A percentile compares a stretch with the other conserved stretches of the same genome.
phyloP scores from a whole-genome alignment of 208 protist species.

The Leishmania guyanensis region DNA sequence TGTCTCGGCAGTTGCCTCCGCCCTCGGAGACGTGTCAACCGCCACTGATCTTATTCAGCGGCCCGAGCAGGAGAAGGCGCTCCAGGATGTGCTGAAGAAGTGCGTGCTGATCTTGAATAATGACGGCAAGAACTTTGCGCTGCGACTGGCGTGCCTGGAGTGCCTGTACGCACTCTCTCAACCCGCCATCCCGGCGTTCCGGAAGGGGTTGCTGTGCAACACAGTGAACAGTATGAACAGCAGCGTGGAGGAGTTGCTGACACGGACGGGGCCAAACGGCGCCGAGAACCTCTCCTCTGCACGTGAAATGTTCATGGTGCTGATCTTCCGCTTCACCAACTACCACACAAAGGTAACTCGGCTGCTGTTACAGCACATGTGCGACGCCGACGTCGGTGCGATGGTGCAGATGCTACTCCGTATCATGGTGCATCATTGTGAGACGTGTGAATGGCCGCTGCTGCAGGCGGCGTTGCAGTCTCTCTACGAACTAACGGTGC shows the following conservation, averaged over 20 bases:
- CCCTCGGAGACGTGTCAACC: conserved; percentile 45
- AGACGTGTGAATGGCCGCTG: conserved; percentile 75
- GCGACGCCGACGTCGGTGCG: conserved; percentile 44
- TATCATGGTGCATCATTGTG: conserved; percentile 43
- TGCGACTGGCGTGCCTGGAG: conserved; percentile 68
- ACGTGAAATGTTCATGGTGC: conserved; percentile 74
- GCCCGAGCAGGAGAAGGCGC: conserved; percentile 29
- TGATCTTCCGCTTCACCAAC: conserved; percentile 81
- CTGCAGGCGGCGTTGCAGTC: conserved; percentile 73
- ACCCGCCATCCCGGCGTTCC: conserved; percentile 55
- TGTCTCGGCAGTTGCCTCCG: conserved; percentile 57
- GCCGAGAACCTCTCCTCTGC: conserved; percentile 36
- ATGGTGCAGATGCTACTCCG: conserved; percentile 44
- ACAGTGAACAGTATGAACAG: conserved; percentile 68
- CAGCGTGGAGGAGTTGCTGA: conserved; percentile 78
- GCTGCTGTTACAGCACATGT: conserved; percentile 78
- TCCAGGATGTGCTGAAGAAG: conserved; percentile 23
- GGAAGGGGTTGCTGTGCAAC: conserved; percentile 57
- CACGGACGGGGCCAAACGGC: conserved; percentile 5
- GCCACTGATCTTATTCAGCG: conserved; percentile 32
- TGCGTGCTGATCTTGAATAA: conserved; percentile 68
- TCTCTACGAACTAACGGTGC: conserved; percentile 81
- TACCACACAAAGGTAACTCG: conserved; percentile 62
- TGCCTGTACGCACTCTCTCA: conserved; percentile 76
- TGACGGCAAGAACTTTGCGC: conserved; percentile 51